Evolutionary conservation across 2,329 filamentous ascomycete species (phyloP), one percentile per base, ranked within the genome.

Genomic region (Penicillium sp.): DNA sequence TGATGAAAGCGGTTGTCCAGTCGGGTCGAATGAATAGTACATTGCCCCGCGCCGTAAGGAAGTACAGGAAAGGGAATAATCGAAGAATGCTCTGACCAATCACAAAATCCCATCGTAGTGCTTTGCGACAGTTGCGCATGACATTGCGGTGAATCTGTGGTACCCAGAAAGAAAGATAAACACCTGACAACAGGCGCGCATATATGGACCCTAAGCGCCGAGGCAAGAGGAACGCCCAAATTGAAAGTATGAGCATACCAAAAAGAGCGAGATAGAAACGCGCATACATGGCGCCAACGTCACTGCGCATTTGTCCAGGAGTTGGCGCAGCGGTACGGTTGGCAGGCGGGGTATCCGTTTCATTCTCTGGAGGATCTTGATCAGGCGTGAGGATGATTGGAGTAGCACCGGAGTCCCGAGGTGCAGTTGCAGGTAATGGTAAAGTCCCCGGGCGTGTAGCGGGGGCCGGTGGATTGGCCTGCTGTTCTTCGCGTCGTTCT

Each of bases 111-210:
- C 93, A 97, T 3, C 88, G 84, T n/a, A 98, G 81, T 1, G 93
- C 93, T 67, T 90, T 90, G 41, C 93, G 90, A 73, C 92, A 96
- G 75, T 97, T 97, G 53, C 93, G 90, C 75, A 90, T 86, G 52
- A 90, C 82, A 72, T 99, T 99, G 60, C 95, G 90, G 70, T 90
- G 85, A 64, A 98, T 96, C 73, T 99, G 95, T 0, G 95, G 93
- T 1, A 87, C 71, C 93, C 93, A 98, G 70, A 97, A 88, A 21
- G 93, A 96, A 45, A 97, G 84, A 71, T 97, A 97, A 52, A 84
- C 63, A 66, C 93, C 86, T 2, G 85, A 82, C 22, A 96, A 77
- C 3, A 81, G 62, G 70, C 93, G 81, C 60, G 81, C 80, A 71
- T 86, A 88, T 43, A 80, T 70, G 3, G 78, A 78, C 24, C 82